Evolutionary conservation across 78 protist genomes (phyloP).

Genomic region (Fonticula alba): DNA sequence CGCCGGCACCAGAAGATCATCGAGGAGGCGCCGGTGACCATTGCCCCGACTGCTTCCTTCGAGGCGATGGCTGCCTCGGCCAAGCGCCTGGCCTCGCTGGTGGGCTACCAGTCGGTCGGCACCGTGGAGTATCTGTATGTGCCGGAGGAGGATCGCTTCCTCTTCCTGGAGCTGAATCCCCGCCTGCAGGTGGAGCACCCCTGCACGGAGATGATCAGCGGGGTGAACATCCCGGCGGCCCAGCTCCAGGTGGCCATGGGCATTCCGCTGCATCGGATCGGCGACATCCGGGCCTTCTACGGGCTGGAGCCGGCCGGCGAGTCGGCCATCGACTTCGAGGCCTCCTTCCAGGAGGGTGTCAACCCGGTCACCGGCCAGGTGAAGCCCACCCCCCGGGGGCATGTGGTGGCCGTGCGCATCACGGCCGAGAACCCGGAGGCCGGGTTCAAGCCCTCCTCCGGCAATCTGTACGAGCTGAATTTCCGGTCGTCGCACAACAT

Average conservation of each 20-base stretch:
- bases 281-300: slow-evolving; percentile 61
- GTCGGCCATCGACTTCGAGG: slow-evolving; percentile 31
- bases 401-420: slow-evolving; percentile 84
- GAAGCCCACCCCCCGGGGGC: slow-evolving; percentile 29
- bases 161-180: slow-evolving; percentile 70
- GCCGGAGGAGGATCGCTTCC: slow-evolving; percentile 11
- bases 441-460: slow-evolving; percentile 77
- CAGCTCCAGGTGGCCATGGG: slow-evolving; percentile 92
- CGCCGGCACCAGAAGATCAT: slow-evolving; percentile 73
- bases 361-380: slow-evolving; percentile 7
- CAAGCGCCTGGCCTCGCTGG: slow-evolving; percentile 40
- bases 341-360: not conserved
- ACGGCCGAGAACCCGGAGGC: slow-evolving; percentile 96
- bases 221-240: slow-evolving; percentile 69
- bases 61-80: slow-evolving; percentile 39
- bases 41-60: slow-evolving; percentile 15
- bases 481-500: slow-evolving; percentile 63
- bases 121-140: slow-evolving; percentile 75
- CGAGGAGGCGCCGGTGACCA: slow-evolving; percentile 70
- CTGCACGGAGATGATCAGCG: slow-evolving; percentile 59
- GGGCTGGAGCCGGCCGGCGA: slow-evolving; percentile 13
- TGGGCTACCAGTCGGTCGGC: slow-evolving; percentile 58
- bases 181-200: slow-evolving; percentile 73
- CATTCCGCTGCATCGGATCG: slow-evolving; percentile 68
- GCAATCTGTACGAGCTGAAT: slow-evolving; percentile 56